phyloP scores from a whole-genome alignment of 805 yeast genomes.

The Suhomyces sp. region DNA sequence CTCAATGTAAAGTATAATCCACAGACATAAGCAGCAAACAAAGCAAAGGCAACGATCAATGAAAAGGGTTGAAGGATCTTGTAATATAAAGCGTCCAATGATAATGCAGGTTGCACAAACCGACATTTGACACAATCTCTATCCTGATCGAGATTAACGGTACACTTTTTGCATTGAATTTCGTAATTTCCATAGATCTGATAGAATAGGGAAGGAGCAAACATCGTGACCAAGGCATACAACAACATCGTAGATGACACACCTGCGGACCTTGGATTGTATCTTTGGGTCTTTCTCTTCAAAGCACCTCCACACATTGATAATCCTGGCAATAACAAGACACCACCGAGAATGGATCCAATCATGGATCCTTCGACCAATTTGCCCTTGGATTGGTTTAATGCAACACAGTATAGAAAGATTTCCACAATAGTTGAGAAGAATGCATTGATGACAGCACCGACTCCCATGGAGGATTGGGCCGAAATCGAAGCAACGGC shows the following conservation, averaged over 20 bases:
- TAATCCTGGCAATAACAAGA: conserved; percentile 83
- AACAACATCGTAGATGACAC: conserved; percentile 94
- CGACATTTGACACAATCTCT: conserved; percentile 67
- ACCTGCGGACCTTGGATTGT: conserved; percentile 95
- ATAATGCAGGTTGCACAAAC: conserved; percentile 72
- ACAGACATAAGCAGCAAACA: conserved; percentile 80
- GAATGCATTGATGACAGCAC: conserved; percentile 97
- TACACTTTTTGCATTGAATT: conserved; percentile 63
- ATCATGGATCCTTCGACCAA: conserved; percentile 95
- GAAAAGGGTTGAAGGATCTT: conserved; percentile 79
- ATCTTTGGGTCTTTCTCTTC: conserved; percentile 86
- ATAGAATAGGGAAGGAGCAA: conserved; percentile 87
- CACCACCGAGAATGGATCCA: conserved; percentile 92
- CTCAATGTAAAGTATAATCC: conserved; percentile 91
- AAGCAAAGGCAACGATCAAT: conserved; percentile 69
- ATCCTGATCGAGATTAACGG: neutral
- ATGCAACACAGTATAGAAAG: conserved; percentile 86
- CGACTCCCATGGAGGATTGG: conserved; percentile 97
- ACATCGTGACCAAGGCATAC: conserved; percentile 85
- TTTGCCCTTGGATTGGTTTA: conserved; percentile 77
- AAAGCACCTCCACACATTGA: conserved; percentile 98
- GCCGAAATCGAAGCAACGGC: conserved; percentile 99
- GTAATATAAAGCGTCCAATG: conserved; percentile 63
- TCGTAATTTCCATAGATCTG: conserved; percentile 88
- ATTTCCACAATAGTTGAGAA: conserved; percentile 95